Evolutionary conservation across 2,329 filamentous ascomycete species (phyloP).

Genomic region (Alternaria gansuensis): DNA sequence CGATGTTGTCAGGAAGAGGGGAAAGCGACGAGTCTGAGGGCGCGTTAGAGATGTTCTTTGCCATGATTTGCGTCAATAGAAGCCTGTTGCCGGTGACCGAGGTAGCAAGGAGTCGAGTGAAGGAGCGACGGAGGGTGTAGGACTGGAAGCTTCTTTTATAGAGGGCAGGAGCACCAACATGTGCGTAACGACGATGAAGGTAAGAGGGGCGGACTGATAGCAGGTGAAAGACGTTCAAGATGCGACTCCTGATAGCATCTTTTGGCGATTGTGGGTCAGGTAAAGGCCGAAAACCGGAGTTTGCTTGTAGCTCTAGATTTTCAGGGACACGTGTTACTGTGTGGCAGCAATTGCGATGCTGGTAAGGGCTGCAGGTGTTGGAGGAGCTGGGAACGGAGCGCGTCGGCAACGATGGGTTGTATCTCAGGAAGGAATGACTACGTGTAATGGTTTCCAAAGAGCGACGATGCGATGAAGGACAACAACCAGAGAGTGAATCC

Average conservation of each 20-base stretch:
- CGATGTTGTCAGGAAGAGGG: slow-evolving; percentile 28
- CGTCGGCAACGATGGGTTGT: slow-evolving; percentile 2
- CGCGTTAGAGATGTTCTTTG: slow-evolving; percentile 22
- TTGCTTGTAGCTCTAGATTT: not conserved
- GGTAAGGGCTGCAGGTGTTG: slow-evolving; percentile 4
- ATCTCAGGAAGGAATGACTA: slow-evolving; percentile 7
- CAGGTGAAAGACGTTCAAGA: slow-evolving; percentile 10
- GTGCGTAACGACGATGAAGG: slow-evolving; percentile 11
- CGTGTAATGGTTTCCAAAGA: slow-evolving; percentile 1
- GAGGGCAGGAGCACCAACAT: not conserved
- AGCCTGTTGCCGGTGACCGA: not conserved
- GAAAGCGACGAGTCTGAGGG: slow-evolving; percentile 40
- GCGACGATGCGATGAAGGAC: not conserved
- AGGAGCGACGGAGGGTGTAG: slow-evolving; percentile 2
- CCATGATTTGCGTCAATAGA: slow-evolving; percentile 25
- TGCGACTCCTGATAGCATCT: slow-evolving; percentile 4
- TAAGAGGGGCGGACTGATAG: slow-evolving; percentile 7
- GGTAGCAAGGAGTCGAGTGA: slow-evolving; percentile 7
- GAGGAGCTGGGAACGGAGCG: not conserved
- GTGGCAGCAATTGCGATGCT: not conserved
- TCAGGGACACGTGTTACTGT: not conserved
- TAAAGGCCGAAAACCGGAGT: not conserved
- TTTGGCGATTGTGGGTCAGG: not conserved
- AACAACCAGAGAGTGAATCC: not conserved
- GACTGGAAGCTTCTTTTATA: slow-evolving; percentile 4